Evolutionary conservation across 768 basidiomycete species (phyloP), one percentile per base, ranked within the genome.

Genomic region (Termitomyces sp.): DNA sequence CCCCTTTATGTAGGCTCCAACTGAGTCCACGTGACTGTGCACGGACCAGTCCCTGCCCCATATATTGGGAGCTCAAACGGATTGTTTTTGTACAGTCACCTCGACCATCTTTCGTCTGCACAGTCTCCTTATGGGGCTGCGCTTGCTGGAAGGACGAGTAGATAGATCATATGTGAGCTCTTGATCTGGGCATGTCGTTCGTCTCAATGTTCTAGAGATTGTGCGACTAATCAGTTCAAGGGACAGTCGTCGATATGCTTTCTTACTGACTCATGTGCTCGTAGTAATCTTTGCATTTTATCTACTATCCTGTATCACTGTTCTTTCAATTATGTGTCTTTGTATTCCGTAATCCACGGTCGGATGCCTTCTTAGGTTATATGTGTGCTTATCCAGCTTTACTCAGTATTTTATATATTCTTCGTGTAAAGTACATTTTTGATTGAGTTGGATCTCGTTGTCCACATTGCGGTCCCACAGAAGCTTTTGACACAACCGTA

Each of bases 101-200:
- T 61, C 59, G 56, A 43, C 41, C 48, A 37, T 48, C 30, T 41
- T 59, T 56, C 55, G 26, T 30, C 42, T 38, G 48, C 58, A 60
- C 59, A 56, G 62, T 51, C 60, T 56, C 60, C 50, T 53, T 54
- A 28, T 38, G 45, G 35, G 49, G 50, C 50, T 64, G 52, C 40
- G 56, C 59, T 51, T 57, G 62, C 64, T 53, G 56, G 56, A 57
- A 58, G 68, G 71, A 56, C 76, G 83, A 82, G 83, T 64, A 85
- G 75, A 84, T 59, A 51, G 63, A 76, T 17, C 50, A 50, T 50
- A 17, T 9, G 5, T 53, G 40, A 26, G 33, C n/a, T 58, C 81
- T 77, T 64, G 73, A 74, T 71, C 85, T 87, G 85, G 86, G 86
- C 86, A 85, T 87, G 84, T 78, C 82, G 78, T 81, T 77, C 73